Percentiles rank a stretch among this genome's conserved stretches.
phyloP scores from a whole-genome alignment of 257 asterid species.

The Rhazya stricta region DNA sequence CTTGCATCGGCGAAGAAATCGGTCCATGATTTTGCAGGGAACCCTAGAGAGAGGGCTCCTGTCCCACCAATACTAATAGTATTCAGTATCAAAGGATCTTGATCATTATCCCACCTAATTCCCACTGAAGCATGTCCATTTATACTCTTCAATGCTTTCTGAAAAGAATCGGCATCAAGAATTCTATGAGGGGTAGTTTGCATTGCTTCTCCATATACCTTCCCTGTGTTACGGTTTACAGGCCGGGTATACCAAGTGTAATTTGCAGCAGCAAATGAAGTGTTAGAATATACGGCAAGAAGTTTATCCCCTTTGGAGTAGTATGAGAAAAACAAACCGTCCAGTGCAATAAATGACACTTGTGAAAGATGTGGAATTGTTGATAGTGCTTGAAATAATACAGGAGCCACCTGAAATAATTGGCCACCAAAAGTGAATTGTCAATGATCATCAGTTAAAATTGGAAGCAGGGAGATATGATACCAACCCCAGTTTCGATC shows the following conservation, averaged over 20 bases:
- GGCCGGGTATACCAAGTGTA: slow-evolving; percentile 44
- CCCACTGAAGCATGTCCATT: slow-evolving; percentile 41
- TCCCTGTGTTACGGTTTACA: slow-evolving; percentile 33
- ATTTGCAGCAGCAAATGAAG: slow-evolving; percentile 20
- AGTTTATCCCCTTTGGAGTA: slow-evolving; percentile 25
- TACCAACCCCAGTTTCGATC: slow-evolving; percentile 12
- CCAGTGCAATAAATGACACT: slow-evolving; percentile 41
- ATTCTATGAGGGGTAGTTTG: background rate
- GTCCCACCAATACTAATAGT: slow-evolving; percentile 23
- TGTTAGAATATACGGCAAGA: slow-evolving; percentile 47
- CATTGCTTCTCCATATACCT: slow-evolving; percentile 30
- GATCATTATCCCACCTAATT: slow-evolving; percentile 30
- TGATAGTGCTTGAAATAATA: slow-evolving; percentile 40
- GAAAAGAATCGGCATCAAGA: slow-evolving; percentile 35
- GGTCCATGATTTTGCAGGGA: slow-evolving; percentile 24
- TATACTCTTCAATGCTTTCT: slow-evolving; percentile 26
- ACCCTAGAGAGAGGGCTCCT: slow-evolving; percentile 42
- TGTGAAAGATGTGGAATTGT: slow-evolving; percentile 43
- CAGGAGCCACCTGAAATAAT: slow-evolving; percentile 26
- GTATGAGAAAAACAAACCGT: slow-evolving; percentile 49
- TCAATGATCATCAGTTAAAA: background rate
- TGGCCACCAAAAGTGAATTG: background rate
- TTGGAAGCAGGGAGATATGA: background rate
- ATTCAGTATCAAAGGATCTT: slow-evolving; percentile 26
- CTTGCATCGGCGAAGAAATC: slow-evolving; percentile 24